Percentiles rank a stretch among this genome's conserved stretches.
Evolutionary conservation across 176 grass and related monocot genomes (phyloP).

Genomic region (Canna indica): DNA sequence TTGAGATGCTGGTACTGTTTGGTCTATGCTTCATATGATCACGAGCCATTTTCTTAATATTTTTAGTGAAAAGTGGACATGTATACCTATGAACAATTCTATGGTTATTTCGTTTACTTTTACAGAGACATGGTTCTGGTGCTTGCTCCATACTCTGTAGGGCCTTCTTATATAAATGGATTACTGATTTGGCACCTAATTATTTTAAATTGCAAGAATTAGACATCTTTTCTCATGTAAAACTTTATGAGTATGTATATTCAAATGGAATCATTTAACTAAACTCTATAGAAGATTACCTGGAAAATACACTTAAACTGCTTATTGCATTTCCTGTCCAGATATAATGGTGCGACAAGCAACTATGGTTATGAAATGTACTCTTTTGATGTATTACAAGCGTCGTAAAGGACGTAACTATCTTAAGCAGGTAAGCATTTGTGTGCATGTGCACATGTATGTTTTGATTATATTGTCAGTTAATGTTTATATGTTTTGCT

Average conservation of each 20-base stretch:
- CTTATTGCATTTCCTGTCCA: slow-evolving; percentile 28
- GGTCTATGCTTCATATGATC: not conserved
- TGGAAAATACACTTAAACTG: not conserved
- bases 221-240: too few species aligned
- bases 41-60: not conserved
- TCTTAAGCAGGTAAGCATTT: slow-evolving; percentile 78
- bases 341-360: slow-evolving; percentile 90
- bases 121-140: not conserved
- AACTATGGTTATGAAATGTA: slow-evolving; percentile 76
- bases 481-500: not conserved
- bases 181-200: too few species aligned
- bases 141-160: too few species aligned
- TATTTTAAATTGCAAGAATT: too few species aligned
- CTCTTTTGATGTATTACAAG: slow-evolving; percentile 76
- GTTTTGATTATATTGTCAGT: not conserved
- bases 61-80: not conserved
- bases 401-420: slow-evolving; percentile 73
- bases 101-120: too few species aligned
- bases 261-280: not conserved
- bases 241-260: not conserved
- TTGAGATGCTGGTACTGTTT: too few species aligned
- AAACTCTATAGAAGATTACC: not conserved
- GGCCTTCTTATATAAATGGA: too few species aligned
- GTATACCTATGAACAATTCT: not conserved
- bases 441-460: too few species aligned